These are phyloP conservation scores for Monascus ruber DNA, from an alignment of 2,329 filamentous ascomycete genomes.

Conservation along the genomic window DNA sequence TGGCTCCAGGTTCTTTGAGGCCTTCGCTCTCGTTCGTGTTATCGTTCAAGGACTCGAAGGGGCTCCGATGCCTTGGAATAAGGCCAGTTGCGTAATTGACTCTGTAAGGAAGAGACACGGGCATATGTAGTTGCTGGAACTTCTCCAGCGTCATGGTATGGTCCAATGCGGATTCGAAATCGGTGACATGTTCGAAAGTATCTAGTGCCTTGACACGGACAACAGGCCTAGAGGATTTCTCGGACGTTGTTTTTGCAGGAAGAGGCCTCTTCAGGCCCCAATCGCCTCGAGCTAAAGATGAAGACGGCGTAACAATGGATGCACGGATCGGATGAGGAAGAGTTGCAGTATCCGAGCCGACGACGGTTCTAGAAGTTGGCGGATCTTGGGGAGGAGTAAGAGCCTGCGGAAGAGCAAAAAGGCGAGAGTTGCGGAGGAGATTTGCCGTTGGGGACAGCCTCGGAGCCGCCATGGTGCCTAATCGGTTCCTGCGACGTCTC, in stretches of 20 bases:
- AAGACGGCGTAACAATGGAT: slow-evolving; percentile 64
- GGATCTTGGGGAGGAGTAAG: slow-evolving; percentile 51
- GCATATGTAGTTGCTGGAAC: slow-evolving; percentile 70
- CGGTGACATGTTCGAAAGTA: slow-evolving; percentile 76
- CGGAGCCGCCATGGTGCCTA: slow-evolving; percentile 28
- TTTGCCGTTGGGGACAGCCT: slow-evolving; percentile 49
- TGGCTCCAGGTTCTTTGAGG: slow-evolving; percentile 18
- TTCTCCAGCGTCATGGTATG: slow-evolving; percentile 72
- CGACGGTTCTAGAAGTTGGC: slow-evolving; percentile 37
- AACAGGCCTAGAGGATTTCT: slow-evolving; percentile 57
- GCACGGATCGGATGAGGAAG: slow-evolving; percentile 69
- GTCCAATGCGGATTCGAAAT: slow-evolving; percentile 73
- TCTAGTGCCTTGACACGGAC: slow-evolving; percentile 70
- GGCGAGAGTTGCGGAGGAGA: slow-evolving; percentile 72
- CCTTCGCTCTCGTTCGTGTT: slow-evolving; percentile 32
- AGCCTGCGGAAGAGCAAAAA: slow-evolving; percentile 76
- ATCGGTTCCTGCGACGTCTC: slow-evolving; percentile 9
- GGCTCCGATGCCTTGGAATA: slow-evolving; percentile 22
- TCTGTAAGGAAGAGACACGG: slow-evolving; percentile 45
- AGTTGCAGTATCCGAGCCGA: slow-evolving; percentile 58
- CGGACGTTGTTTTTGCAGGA: slow-evolving; percentile 62
- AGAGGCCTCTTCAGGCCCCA: slow-evolving; percentile 87
- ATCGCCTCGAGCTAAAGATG: slow-evolving; percentile 66
- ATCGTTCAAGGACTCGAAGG: slow-evolving; percentile 33
- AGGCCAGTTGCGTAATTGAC: slow-evolving; percentile 19